Evolutionary conservation across 345 rosid species (phyloP), one percentile per base, ranked within the genome.

Genomic region (Aquilaria malaccensis): DNA sequence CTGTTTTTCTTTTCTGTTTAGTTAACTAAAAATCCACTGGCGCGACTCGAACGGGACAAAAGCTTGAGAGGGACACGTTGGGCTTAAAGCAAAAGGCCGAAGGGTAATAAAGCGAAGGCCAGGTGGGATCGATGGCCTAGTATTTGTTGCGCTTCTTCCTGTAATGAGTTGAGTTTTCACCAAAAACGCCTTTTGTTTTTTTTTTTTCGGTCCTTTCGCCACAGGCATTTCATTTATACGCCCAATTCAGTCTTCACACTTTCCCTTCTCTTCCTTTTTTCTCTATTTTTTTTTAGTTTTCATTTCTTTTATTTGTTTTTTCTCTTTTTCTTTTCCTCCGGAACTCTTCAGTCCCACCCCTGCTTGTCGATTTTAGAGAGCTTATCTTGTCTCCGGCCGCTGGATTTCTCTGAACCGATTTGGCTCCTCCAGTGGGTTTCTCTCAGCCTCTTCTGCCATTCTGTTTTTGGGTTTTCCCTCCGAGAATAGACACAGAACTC

Each of bases 51-150:
- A 37, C 7, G 30, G 14, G 64, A 50, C 45, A 33, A 61, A 61
- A 47, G 63, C 9, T 60, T 13, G 64, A 61, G 64, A 61, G 56
- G 55, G 64, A 50, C 56, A 50, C 54, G 64, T 60, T 60, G 55
- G 45, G 45, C 30, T 49, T 60, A 3, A 29, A 29, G 49, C 56
- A 5, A 33, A 54, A 54, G 57, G 43, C 43, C 43, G 7, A 37
- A 37, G 2, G 43, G 43, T 37, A 37, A 3, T 37, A 37, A 37
- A 37, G 43, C 7, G 43, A 37, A 37, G 43, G 7, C 43, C 43
- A 37, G 5, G 43, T 37, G 43, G 43, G 43, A 37, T 37, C 5
- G n/a, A n/a, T n/a, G 22, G 22, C 22, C 22, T 0, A 22, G 22
- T 22, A 37, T 37, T 37, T 37, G 43, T 37, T 37, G 43, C 43